A percentile compares a stretch with the other conserved stretches of the same genome.
phyloP scores from a whole-genome alignment of 2,329 filamentous ascomycete species.

The Nemania sp. region DNA sequence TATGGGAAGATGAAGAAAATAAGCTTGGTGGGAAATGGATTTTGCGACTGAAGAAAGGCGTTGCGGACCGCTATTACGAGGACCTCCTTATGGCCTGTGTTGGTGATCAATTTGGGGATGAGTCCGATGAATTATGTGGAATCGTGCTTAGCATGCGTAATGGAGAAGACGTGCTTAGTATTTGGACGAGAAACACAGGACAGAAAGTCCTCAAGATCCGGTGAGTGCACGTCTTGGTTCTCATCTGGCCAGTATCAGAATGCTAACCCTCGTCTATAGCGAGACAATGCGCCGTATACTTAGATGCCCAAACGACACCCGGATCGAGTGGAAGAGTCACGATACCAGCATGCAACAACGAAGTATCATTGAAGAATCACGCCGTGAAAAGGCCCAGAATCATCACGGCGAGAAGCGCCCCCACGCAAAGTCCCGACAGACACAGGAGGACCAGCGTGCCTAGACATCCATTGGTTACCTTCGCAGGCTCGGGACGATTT shows the following conservation, averaged over 20 bases:
- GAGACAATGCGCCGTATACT: conserved; percentile 94
- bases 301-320: conserved; percentile 82
- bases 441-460: conserved; percentile 39
- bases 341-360: conserved; percentile 94
- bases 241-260: background rate
- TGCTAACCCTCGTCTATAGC: conserved; percentile 50
- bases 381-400: conserved; percentile 75
- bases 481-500: background rate
- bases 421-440: conserved; percentile 36
- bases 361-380: conserved; percentile 85
- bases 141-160: conserved; percentile 92
- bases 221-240: conserved; percentile 53
- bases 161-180: conserved; percentile 94
- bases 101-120: conserved; percentile 92
- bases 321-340: conserved; percentile 93
- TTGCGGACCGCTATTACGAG: conserved; percentile 96
- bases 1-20: conserved; percentile 99
- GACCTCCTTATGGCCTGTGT: conserved; percentile 87
- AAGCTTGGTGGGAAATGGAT: conserved; percentile 97
- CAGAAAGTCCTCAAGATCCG: conserved; percentile 95
- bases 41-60: conserved; percentile 93
- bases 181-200: conserved; percentile 94
- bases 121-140: conserved; percentile 91
- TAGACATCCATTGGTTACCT: conserved; percentile 25
- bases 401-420: conserved; percentile 42